Evolutionary conservation across 2,329 filamentous ascomycete genomes (phyloP), one percentile per base, ranked within the genome.

Genomic region (Epichloe aotearoae): DNA sequence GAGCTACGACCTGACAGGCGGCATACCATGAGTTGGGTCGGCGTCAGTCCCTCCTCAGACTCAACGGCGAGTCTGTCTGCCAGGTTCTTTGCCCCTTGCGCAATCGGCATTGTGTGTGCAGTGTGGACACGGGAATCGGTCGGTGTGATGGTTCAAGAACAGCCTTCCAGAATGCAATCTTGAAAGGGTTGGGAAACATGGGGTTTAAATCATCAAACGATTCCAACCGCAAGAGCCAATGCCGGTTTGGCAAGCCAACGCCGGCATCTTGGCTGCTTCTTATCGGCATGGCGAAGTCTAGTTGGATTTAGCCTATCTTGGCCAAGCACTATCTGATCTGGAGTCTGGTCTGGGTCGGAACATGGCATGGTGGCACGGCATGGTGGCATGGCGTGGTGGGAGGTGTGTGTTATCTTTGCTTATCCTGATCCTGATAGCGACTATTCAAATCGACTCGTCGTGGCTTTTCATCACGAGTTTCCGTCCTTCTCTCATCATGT

Each of bases 41-140:
- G 82, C 7, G 82, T 86, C 60, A 96, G 75, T 44, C 87, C 88
- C 1, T 83, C 79, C 66, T 95, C 89, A 50, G 77, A 71, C 51
- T 85, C 76, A 52, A 93, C 86, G 44, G 85, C 82, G 51, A 90
- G 64, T 71, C 80, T 89, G 41, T 77, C 66, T 50, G 67, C 66
- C 65, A 72, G 71, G 54, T 65, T 63, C 56, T 68, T 67, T 48
- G 72, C 42, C 20, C 17, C 42, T 33, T 46, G 52, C 6, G 26
- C 36, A 7, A 53, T 20, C 10, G 52, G 3, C 49, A 52, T 52
- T 34, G 19, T 26, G n/a, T 14, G 26, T 26, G 26, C 7, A 8
- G 26, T 26, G 26, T 3, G 26, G 26, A 26, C 26, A 38, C 36
- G 14, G 36, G 36, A 11, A 38, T 10, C 8, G 8, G 8, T 30